A percentile compares a stretch with the other conserved stretches of the same genome.
These are phyloP conservation scores for Backusella luteola DNA, from an alignment of 192 early-diverging fungal species.

Conservation along the genomic window DNA sequence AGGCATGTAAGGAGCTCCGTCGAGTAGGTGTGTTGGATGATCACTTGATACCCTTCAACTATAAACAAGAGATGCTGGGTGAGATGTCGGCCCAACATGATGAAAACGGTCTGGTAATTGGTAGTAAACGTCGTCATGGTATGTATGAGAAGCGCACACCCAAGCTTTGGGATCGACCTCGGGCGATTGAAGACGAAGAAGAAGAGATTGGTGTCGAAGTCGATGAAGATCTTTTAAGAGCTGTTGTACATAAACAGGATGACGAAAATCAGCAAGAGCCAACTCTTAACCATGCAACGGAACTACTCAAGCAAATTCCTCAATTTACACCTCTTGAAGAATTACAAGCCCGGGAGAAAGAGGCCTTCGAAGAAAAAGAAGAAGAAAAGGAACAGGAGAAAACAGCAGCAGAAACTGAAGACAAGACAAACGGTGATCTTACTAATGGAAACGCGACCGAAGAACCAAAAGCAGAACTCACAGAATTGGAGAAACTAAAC, in stretches of 20 bases:
- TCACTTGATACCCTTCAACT: slow-evolving; percentile 58
- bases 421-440: neutral
- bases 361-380: neutral
- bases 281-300: neutral
- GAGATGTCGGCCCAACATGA: slow-evolving; percentile 20
- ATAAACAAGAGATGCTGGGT: slow-evolving; percentile 22
- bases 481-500: neutral
- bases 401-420: neutral
- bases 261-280: neutral
- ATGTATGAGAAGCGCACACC: slow-evolving; percentile 36
- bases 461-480: neutral
- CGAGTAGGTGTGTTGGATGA: slow-evolving; percentile 69
- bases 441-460: neutral
- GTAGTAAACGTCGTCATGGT: slow-evolving; percentile 28
- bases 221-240: slow-evolving; percentile 13
- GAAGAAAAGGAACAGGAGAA: neutral
- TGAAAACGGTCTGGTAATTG: slow-evolving; percentile 29
- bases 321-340: neutral
- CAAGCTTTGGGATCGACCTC: slow-evolving; percentile 36
- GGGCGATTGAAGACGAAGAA: neutral
- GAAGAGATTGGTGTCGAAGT: neutral
- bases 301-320: neutral
- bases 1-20: slow-evolving; percentile 72
- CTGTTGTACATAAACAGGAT: neutral
- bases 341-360: neutral